These are phyloP conservation scores for Pluteus cervinus DNA, from an alignment of 768 basidiomycete genomes.

Conservation along the genomic window DNA sequence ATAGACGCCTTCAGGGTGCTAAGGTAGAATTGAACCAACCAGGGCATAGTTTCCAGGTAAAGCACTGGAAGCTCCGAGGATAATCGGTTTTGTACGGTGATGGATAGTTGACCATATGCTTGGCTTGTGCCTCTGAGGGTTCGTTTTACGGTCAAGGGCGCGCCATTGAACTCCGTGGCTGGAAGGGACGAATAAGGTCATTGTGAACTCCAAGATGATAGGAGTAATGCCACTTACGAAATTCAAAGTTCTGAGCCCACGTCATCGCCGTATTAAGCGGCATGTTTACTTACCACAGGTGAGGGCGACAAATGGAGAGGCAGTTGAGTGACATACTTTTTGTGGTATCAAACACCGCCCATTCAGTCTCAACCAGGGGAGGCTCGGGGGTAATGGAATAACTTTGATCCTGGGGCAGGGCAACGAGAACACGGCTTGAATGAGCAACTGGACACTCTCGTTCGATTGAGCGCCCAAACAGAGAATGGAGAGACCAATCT, in stretches of 20 bases:
- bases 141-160: constrained; percentile 59
- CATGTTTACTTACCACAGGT: constrained; percentile 23
- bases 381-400: constrained; percentile 53
- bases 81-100: constrained; percentile 60
- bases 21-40: constrained; percentile 84
- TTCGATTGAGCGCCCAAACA: constrained; percentile 66
- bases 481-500: constrained; percentile 71
- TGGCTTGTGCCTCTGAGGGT: constrained; percentile 72
- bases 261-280: constrained; percentile 53
- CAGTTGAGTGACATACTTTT: constrained; percentile 28
- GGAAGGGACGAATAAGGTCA: no score
- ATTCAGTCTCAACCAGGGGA: constrained; percentile 20
- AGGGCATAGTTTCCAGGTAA: constrained; percentile 92
- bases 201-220: no score
- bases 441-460: constrained; percentile 64
- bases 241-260: constrained; percentile 55
- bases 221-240: constrained; percentile 46
- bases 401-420: constrained; percentile 33
- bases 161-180: no score
- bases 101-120: constrained; percentile 64
- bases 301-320: constrained; percentile 8
- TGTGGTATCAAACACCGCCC: constrained; percentile 43
- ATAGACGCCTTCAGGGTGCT: constrained; percentile 61
- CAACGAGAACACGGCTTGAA: constrained; percentile 48
- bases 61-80: constrained; percentile 37